Evolutionary conservation across 371 early-diverging fungal species (phyloP), one percentile per base, ranked within the genome.

Genomic region (Catenaria anguillulae): DNA sequence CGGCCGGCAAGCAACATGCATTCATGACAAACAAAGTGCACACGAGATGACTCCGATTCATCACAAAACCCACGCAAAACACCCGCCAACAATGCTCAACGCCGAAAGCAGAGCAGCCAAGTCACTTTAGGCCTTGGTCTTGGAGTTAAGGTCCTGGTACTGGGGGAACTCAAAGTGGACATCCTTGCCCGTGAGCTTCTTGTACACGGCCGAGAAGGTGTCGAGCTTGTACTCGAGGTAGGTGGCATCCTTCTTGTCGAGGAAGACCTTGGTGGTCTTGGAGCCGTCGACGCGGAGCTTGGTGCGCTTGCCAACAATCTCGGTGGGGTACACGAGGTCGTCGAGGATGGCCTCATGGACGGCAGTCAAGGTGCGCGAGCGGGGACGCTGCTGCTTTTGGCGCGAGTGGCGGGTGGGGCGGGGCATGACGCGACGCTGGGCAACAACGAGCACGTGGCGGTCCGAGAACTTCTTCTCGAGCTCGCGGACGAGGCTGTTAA

Each of bases 401-500:
- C 89, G 87, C 67, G 85, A 78, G 66, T 81, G 82, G 73, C 90
- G 90, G 69, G 84, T 80, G 64, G 93, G 94, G 83, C 88, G 89
- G 71, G 84, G 78, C 74, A 95, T 77, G 77, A 96, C 92, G 72
- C 93, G 90, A 71, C 97, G 91, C 77, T 92, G 88, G 66, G 94
- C 96, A 75, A 95, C 79, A 66, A 97, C 83, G 70, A 97, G 83
- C 65, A 96, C 88, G 77, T 96, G 95, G 68, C 93, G 88, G 79
- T 96, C 97, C 68, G 92, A 89, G 88, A 96, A 93, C 89, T 97
- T 97, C 93, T 97, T 97, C 83, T 97, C 97, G 66, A 97, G 83
- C 81, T 97, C 97, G 73, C 96, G 92, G 68, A 93, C 91, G 61
- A 97, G 84, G 19, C 40, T 40, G 17, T n/a, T n/a, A n/a, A n/a